A percentile compares a stretch with the other conserved stretches of the same genome.
phyloP scores from a whole-genome alignment of 805 yeast genomes.

The Ogataea zsoltii region DNA sequence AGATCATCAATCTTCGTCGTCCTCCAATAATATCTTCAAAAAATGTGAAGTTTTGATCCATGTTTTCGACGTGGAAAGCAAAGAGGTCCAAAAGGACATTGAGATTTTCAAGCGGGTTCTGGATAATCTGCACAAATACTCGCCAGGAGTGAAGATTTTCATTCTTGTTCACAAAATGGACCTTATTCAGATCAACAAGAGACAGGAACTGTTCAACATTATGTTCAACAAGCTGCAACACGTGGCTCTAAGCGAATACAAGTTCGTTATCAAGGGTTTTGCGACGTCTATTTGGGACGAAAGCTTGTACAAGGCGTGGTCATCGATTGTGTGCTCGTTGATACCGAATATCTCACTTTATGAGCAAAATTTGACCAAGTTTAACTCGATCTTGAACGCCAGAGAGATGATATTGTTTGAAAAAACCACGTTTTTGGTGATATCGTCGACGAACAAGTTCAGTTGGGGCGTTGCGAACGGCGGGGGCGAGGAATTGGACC shows the following conservation, averaged over 20 bases:
- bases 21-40: constrained; percentile 88
- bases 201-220: constrained; percentile 78
- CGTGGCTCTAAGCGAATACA: constrained; percentile 60
- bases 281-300: constrained; percentile 99
- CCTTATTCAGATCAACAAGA: constrained; percentile 80
- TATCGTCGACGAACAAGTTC: constrained; percentile 53
- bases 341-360: constrained; percentile 87
- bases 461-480: constrained; percentile 6
- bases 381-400: constrained; percentile 76
- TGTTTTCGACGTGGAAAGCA: constrained; percentile 94
- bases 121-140: constrained; percentile 74
- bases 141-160: constrained; percentile 90
- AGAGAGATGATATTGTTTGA: constrained; percentile 91
- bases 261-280: constrained; percentile 74
- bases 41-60: constrained; percentile 95
- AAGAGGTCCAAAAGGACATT: constrained; percentile 88
- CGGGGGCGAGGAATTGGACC: constrained; percentile 54
- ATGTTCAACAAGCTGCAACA: constrained; percentile 82
- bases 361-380: constrained; percentile 70
- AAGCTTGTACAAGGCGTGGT: constrained; percentile 94
- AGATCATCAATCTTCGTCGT: constrained; percentile 31
- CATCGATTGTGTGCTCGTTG: constrained; percentile 89
- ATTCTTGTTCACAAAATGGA: constrained; percentile 96
- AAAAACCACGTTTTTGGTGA: constrained; percentile 85
- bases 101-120: constrained; percentile 86